Evolutionary conservation across 139 green algal species (phyloP), one percentile per base, ranked within the genome.

Genomic region (Spirogloea muscicola): DNA sequence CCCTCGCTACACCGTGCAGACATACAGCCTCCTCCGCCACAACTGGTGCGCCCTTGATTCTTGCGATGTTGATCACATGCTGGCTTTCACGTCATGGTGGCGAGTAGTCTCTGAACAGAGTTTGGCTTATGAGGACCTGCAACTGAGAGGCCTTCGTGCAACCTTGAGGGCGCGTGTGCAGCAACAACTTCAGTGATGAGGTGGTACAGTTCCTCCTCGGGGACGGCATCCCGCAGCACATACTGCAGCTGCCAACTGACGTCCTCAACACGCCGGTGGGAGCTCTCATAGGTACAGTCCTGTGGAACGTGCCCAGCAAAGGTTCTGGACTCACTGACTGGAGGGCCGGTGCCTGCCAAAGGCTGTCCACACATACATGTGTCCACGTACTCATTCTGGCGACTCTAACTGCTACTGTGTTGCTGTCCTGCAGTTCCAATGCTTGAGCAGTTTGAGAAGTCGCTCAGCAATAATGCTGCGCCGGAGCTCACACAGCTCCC

Each of bases 121-220:
- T n/a, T n/a, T n/a, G n/a, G n/a, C n/a, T n/a, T n/a, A n/a, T n/a
- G n/a, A n/a, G n/a, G n/a, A n/a, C n/a, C n/a, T n/a, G n/a, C n/a
- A n/a, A n/a, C n/a, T n/a, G n/a, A n/a, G n/a, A n/a, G n/a, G n/a
- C n/a, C n/a, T n/a, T n/a, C n/a, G n/a, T n/a, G n/a, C n/a, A n/a
- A n/a, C n/a, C n/a, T n/a, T n/a, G n/a, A n/a, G n/a, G n/a, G n/a
- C n/a, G n/a, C n/a, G n/a, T n/a, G n/a, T n/a, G n/a, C n/a, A n/a
- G n/a, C 55, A 84, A 84, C 68, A 72, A 84, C 68, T 84, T 86
- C 38, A 85, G 59, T 37, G 49, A 86, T n/a, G 77, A 86, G 18
- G 41, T 84, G 4, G 49, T 46, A 10, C 49, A 77, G 13, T 82
- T 84, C 34, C 57, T 84, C 27, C 33, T 83, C 9, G 78, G 78